Conservation (phyloP, 176 grass and related monocot genomes). For the Poa pratensis region DNA sequence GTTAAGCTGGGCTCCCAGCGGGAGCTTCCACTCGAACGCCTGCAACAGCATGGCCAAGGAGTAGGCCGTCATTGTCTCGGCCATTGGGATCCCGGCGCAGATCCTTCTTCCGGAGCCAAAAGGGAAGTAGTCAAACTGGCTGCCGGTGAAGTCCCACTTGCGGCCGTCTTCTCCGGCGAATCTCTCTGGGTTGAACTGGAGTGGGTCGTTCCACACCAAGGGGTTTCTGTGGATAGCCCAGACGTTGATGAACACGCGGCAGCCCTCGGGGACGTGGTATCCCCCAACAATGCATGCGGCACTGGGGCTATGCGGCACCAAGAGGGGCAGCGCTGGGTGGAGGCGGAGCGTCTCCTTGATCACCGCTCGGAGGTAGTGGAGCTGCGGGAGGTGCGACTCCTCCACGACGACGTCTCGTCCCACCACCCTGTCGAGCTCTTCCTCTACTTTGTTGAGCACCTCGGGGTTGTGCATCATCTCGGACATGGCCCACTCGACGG, state of each 20-base stretch:
- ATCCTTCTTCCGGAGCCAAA: slow-evolving; percentile 74
- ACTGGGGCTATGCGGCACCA: slow-evolving; percentile 66
- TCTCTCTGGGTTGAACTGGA: slow-evolving; percentile 59
- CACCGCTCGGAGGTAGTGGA: slow-evolving; percentile 55
- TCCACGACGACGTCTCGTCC: slow-evolving; percentile 53
- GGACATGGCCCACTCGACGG: slow-evolving; percentile 49
- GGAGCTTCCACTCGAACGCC: slow-evolving; percentile 73
- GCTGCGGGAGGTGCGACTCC: slow-evolving; percentile 48
- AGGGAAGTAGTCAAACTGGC: slow-evolving; percentile 59
- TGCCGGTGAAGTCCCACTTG: slow-evolving; percentile 56
- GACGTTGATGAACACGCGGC: slow-evolving; percentile 60
- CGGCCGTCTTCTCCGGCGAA: slow-evolving; percentile 31
- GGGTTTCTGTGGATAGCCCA: slow-evolving; percentile 71
- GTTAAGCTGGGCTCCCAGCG: slow-evolving; percentile 38
- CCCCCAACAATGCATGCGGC: slow-evolving; percentile 35
- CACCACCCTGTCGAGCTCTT: slow-evolving; percentile 58
- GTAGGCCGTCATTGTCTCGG: slow-evolving; percentile 57
- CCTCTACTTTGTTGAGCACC: slow-evolving; percentile 42
- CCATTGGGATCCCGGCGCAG: slow-evolving; percentile 66
- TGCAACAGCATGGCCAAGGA: slow-evolving; percentile 60
- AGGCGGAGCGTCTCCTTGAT: no score
- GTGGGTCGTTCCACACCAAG: slow-evolving; percentile 48
- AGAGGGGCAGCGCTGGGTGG: slow-evolving; percentile 22
- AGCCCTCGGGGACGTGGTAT: slow-evolving; percentile 46
- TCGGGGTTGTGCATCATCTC: slow-evolving; percentile 44